A percentile compares a stretch with the other conserved stretches of the same genome.
These are phyloP conservation scores for Aplosporella prunicola DNA, from an alignment of 2,329 filamentous ascomycete species.

Conservation along the genomic window DNA sequence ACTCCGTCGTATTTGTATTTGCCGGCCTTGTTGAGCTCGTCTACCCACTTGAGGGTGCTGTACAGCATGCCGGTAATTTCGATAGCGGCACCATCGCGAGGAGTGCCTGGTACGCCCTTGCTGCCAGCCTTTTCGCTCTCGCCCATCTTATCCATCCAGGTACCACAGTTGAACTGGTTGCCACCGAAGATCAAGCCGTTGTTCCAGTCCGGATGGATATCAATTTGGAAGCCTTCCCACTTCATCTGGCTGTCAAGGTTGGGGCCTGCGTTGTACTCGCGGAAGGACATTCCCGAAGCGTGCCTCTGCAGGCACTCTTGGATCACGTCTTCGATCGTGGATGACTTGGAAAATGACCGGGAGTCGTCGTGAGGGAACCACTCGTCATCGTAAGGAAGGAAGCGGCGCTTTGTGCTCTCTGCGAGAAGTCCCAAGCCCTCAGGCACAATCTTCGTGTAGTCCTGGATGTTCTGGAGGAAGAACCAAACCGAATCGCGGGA, in stretches of 20 bases:
- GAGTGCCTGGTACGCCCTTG: constrained; percentile 92
- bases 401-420: constrained; percentile 70
- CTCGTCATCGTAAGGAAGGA: constrained; percentile 89
- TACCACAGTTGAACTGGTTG: constrained; percentile 90
- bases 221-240: constrained; percentile 81
- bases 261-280: constrained; percentile 87
- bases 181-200: constrained; percentile 90
- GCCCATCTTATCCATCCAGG: constrained; percentile 99
- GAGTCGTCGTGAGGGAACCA: constrained; percentile 79
- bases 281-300: constrained; percentile 80
- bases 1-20: constrained; percentile 67
- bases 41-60: constrained; percentile 77
- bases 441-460: constrained; percentile 76
- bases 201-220: constrained; percentile 83
- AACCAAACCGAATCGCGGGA: constrained; percentile 97
- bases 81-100: constrained; percentile 86
- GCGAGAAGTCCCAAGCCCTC: constrained; percentile 65
- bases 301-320: constrained; percentile 91
- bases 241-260: constrained; percentile 88
- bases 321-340: constrained; percentile 78
- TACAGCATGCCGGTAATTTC: constrained; percentile 93
- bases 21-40: constrained; percentile 55
- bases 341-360: constrained; percentile 75
- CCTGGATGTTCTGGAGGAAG: constrained; percentile 90
- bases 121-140: constrained; percentile 83